These are phyloP conservation scores for Trichosporon sp. DNA, from an alignment of 1,284 basidiomycete genomes.

Conservation along the genomic window DNA sequence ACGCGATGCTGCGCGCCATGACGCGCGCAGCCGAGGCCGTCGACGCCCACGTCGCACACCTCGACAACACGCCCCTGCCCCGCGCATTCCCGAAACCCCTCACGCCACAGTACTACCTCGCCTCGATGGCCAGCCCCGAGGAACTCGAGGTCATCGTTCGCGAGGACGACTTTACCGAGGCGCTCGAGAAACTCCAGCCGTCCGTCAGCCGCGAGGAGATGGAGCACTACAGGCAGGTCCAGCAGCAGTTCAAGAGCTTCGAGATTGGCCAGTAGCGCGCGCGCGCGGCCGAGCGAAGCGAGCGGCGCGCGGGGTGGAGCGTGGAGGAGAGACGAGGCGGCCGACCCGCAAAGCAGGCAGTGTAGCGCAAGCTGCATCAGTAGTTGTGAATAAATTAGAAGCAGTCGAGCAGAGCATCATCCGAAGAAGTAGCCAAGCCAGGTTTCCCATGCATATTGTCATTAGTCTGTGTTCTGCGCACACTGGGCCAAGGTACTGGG, in stretches of 20 bases:
- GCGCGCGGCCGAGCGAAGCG: not conserved
- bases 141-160: conserved; percentile 73
- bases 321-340: not conserved
- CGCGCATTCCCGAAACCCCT: conserved; percentile 66
- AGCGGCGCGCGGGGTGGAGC: not conserved
- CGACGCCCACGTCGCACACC: conserved; percentile 64
- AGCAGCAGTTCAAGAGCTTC: conserved; percentile 59
- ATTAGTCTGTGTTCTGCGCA: not conserved
- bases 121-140: conserved; percentile 68
- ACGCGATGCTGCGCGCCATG: conserved; percentile 95
- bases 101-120: conserved; percentile 87
- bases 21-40: conserved; percentile 76
- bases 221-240: conserved; percentile 75
- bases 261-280: conserved; percentile 26
- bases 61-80: conserved; percentile 24
- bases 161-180: conserved; percentile 68
- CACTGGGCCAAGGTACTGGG: too few species aligned
- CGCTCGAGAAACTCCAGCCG: conserved; percentile 72
- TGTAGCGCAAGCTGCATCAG: too few species aligned
- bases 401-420: not conserved
- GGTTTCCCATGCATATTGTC: not conserved
- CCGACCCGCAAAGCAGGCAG: too few species aligned
- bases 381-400: too few species aligned
- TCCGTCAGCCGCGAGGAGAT: conserved; percentile 87
- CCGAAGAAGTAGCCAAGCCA: not conserved